These are phyloP conservation scores for Macadamia integrifolia DNA, from an alignment of 164 flowering plant species.

Conservation along the genomic window DNA sequence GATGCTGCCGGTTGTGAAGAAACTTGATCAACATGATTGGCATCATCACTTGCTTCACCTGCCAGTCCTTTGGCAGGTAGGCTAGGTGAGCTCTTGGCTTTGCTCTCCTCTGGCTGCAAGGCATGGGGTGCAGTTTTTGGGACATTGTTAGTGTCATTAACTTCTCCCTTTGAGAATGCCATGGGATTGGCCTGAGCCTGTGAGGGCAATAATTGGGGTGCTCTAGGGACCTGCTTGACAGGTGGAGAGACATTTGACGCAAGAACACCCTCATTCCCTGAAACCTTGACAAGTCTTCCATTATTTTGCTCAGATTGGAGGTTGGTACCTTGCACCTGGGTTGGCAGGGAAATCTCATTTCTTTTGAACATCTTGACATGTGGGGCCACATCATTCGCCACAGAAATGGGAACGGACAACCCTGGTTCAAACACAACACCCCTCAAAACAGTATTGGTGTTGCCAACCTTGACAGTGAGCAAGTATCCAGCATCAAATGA, in stretches of 20 bases:
- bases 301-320: slow-evolving; percentile 16
- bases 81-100: slow-evolving; percentile 1
- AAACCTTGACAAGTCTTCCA: slow-evolving; percentile 14
- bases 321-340: slow-evolving; percentile 18
- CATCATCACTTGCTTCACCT: slow-evolving; percentile 2
- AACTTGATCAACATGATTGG: neutral
- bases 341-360: slow-evolving; percentile 39
- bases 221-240: slow-evolving; percentile 8
- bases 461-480: slow-evolving; percentile 64
- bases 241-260: slow-evolving; percentile 13
- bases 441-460: slow-evolving; percentile 49
- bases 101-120: slow-evolving; percentile 7
- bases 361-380: slow-evolving; percentile 59
- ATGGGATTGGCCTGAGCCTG: slow-evolving; percentile 10
- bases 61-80: neutral
- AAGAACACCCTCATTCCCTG: slow-evolving; percentile 14
- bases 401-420: slow-evolving; percentile 54
- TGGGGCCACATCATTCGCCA: slow-evolving; percentile 80
- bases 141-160: slow-evolving; percentile 5
- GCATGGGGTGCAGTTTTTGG: slow-evolving; percentile 6
- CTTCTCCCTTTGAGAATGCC: slow-evolving; percentile 17
- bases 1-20: slow-evolving; percentile 4
- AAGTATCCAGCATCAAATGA: slow-evolving; percentile 83
- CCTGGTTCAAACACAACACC: slow-evolving; percentile 91
- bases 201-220: slow-evolving; percentile 7